Conservation (phyloP, 768 basidiomycete species). For the Strobilomyces confusus region DNA sequence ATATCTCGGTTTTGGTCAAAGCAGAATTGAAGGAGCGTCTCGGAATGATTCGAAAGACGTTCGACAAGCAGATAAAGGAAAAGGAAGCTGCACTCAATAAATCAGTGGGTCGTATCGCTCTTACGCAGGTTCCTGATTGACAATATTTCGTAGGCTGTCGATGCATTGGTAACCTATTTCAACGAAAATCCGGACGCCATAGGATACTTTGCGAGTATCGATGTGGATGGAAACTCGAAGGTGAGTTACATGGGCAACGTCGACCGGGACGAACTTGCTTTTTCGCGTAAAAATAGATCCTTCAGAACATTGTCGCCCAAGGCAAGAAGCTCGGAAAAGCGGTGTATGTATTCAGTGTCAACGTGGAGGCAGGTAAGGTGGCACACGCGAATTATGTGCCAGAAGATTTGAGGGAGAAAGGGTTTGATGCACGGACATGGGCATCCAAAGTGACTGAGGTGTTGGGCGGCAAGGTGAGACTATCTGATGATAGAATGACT, state of each 20-base stretch:
- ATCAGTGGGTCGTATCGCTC: constrained; percentile 43
- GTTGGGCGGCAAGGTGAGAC: constrained; percentile 84
- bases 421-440: constrained; percentile 87
- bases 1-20: constrained; percentile 85
- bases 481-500: constrained; percentile 5
- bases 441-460: constrained; percentile 71
- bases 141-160: constrained; percentile 52
- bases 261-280: background rate
- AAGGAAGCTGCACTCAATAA: constrained; percentile 74
- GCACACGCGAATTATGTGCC: constrained; percentile 85
- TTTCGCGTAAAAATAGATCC: constrained; percentile 41
- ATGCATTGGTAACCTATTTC: constrained; percentile 69
- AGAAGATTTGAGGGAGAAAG: constrained; percentile 53
- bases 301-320: constrained; percentile 70
- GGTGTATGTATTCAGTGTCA: constrained; percentile 84
- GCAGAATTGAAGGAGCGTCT: constrained; percentile 74
- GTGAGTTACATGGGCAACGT: constrained; percentile 32
- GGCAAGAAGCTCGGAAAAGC: constrained; percentile 82
- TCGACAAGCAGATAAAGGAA: constrained; percentile 84
- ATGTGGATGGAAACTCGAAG: constrained; percentile 85
- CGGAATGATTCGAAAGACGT: constrained; percentile 66
- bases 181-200: constrained; percentile 65
- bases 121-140: background rate
- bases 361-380: constrained; percentile 66
- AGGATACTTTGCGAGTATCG: constrained; percentile 67